These are phyloP conservation scores for Polytrichum formosum DNA, from an alignment of 225 moss, liverwort and hornwort genomes.

Conservation along the genomic window DNA sequence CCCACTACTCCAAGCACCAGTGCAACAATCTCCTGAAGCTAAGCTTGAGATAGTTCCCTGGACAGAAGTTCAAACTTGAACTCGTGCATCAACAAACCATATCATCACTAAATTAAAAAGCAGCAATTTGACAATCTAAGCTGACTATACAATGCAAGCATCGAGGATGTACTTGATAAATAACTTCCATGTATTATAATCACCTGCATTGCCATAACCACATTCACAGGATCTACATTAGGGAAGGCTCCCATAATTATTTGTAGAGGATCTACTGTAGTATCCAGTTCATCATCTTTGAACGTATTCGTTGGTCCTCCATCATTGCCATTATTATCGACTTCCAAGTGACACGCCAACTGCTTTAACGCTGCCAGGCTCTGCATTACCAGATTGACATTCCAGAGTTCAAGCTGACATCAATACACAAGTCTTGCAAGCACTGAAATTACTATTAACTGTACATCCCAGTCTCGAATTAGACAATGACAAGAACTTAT, in stretches of 20 bases:
- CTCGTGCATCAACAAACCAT: too few species aligned
- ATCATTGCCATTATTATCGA: constrained; percentile 7
- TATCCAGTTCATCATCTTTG: neutral
- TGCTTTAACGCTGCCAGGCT: constrained; percentile 42
- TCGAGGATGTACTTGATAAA: too few species aligned
- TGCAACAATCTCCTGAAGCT: too few species aligned
- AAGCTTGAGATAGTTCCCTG: too few species aligned
- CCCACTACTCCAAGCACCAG: too few species aligned
- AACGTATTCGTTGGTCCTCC: neutral
- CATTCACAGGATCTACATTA: constrained; percentile 21
- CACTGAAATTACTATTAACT: neutral
- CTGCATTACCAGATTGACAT: constrained; percentile 10
- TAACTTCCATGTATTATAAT: too few species aligned
- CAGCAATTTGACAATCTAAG: too few species aligned
- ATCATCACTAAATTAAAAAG: too few species aligned
- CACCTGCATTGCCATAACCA: constrained; percentile 32
- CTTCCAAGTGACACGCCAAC: constrained; percentile 27
- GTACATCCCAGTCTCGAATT: neutral
- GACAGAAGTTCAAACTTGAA: too few species aligned
- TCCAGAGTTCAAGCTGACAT: neutral
- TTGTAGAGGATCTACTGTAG: constrained; percentile 9
- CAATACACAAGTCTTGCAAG: neutral
- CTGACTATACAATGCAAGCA: too few species aligned
- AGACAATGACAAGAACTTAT: neutral
- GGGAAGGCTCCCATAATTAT: constrained; percentile 17